Evolutionary conservation across 148 eudicot species (phyloP).

Genomic region (Rheum nobile): DNA sequence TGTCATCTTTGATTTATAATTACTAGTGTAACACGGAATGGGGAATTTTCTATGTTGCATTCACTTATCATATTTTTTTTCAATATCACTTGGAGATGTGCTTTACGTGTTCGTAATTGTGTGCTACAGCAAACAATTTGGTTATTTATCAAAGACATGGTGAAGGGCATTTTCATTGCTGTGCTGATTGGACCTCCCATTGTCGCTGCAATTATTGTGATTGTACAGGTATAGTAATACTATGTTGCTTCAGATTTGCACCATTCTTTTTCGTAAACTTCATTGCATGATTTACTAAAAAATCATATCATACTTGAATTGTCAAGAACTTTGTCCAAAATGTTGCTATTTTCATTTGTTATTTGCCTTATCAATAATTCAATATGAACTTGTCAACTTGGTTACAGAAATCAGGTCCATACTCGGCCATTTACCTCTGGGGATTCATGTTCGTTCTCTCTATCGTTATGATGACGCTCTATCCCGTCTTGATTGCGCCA

Average conservation of each 20-base stretch:
- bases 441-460: constrained; percentile 83
- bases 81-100: too few species aligned
- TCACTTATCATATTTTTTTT: background rate
- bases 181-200: constrained; percentile 86
- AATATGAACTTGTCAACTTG: constrained; percentile 11
- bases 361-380: background rate
- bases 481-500: constrained; percentile 87
- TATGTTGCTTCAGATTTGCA: background rate
- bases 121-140: constrained; percentile 78
- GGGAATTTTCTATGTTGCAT: background rate
- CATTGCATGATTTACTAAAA: background rate
- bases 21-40: background rate
- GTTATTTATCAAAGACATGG: constrained; percentile 82
- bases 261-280: background rate
- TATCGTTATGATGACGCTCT: constrained; percentile 92
- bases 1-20: background rate
- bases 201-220: constrained; percentile 83
- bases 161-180: constrained; percentile 69
- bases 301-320: background rate
- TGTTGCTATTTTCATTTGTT: background rate
- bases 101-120: background rate
- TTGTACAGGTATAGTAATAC: constrained; percentile 63
- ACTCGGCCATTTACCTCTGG: constrained; percentile 97
- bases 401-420: constrained; percentile 98
- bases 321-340: background rate